These are phyloP conservation scores for Spathaspora passalidarum DNA, from an alignment of 805 yeast species.

Conservation along the genomic window DNA sequence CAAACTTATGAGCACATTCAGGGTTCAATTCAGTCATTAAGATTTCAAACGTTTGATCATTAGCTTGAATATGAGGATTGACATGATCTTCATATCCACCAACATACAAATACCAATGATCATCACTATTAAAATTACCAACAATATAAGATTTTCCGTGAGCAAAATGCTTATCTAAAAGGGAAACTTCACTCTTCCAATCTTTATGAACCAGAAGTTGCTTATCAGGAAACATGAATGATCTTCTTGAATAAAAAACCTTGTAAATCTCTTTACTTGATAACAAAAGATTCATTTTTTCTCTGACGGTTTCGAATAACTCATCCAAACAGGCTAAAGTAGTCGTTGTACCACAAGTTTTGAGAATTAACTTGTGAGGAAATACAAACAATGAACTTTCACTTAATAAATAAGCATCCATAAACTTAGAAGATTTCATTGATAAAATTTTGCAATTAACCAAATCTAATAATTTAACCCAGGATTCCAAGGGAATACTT, in stretches of 20 bases:
- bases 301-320: slow-evolving; percentile 45
- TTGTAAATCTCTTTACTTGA: slow-evolving; percentile 35
- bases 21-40: slow-evolving; percentile 83
- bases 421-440: slow-evolving; percentile 56
- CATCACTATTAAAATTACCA: slow-evolving; percentile 70
- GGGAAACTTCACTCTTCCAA: slow-evolving; percentile 79
- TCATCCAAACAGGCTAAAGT: slow-evolving; percentile 73
- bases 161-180: slow-evolving; percentile 62
- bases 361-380: slow-evolving; percentile 78
- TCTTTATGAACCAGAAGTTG: slow-evolving; percentile 78
- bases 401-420: slow-evolving; percentile 83
- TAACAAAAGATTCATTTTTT: slow-evolving; percentile 19
- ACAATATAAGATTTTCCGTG: slow-evolving; percentile 67
- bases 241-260: slow-evolving; percentile 85
- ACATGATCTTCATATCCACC: slow-evolving; percentile 40
- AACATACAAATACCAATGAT: slow-evolving; percentile 88
- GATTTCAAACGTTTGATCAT: slow-evolving; percentile 80
- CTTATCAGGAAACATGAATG: slow-evolving; percentile 87
- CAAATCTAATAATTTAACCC: slow-evolving; percentile 72
- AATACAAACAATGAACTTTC: slow-evolving; percentile 91
- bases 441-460: slow-evolving; percentile 90
- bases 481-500: slow-evolving; percentile 58
- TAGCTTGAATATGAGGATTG: neutral
- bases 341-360: slow-evolving; percentile 96
- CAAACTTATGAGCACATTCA: slow-evolving; percentile 54